Conservation (phyloP, 1,284 basidiomycete genomes). For the Boletus smithii region DNA sequence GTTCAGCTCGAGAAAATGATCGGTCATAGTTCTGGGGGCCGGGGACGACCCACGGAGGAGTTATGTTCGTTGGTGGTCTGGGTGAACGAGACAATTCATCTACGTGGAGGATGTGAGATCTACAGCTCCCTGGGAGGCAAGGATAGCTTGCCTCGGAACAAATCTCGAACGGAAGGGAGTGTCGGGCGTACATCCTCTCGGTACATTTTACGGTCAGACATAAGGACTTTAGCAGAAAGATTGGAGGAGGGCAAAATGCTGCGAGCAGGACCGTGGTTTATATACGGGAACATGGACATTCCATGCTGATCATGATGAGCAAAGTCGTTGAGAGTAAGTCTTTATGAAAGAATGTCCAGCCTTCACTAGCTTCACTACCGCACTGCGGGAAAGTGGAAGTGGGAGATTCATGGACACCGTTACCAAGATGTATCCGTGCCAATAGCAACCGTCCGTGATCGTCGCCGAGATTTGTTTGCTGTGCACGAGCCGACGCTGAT, state of each 20-base stretch:
- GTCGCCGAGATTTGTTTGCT: conserved; percentile 32
- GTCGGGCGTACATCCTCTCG: conserved; percentile 51
- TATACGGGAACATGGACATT: conserved; percentile 27
- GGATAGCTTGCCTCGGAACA: conserved; percentile 56
- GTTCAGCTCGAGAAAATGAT: conserved; percentile 24
- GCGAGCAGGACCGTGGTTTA: conserved; percentile 18
- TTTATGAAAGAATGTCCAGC: conserved; percentile 31
- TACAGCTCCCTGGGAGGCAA: not conserved
- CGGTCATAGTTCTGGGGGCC: conserved; percentile 30
- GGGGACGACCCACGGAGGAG: conserved; percentile 39
- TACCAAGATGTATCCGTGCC: conserved; percentile 28
- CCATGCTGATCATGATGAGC: conserved; percentile 24
- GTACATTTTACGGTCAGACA: conserved; percentile 41
- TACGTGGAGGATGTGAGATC: conserved; percentile 21
- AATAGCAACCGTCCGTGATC: conserved; percentile 33
- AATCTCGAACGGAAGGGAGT: conserved; percentile 71
- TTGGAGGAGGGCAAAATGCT: conserved; percentile 9
- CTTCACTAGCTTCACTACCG: conserved; percentile 20
- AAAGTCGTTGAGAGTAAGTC: conserved; percentile 11
- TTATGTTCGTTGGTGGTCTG: conserved; percentile 35
- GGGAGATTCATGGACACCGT: conserved; percentile 27
- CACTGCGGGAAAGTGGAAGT: conserved; percentile 23
- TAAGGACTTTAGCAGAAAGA: conserved; percentile 22
- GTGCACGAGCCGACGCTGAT: conserved; percentile 34
- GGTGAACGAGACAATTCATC: conserved; percentile 45